Conservation (phyloP, 225 moss, liverwort and hornwort species). For the Neckera pumila region DNA sequence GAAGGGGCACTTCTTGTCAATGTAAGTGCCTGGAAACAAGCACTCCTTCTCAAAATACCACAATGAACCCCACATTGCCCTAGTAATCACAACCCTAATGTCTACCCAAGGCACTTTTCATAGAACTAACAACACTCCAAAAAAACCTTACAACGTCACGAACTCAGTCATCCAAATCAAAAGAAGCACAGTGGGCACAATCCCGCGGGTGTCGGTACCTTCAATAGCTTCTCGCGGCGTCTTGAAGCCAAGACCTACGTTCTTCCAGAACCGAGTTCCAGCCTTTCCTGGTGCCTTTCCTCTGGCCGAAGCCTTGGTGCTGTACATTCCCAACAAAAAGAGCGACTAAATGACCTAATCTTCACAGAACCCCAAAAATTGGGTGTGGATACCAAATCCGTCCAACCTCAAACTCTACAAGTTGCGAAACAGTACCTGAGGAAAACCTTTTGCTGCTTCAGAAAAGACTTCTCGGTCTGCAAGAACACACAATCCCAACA, state of each 20-base stretch:
- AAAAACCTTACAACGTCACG: background rate
- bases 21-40: background rate
- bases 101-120: background rate
- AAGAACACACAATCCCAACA: background rate
- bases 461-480: constrained; percentile 81
- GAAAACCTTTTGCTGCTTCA: constrained; percentile 79
- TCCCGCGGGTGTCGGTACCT: background rate
- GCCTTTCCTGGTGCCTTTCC: constrained; percentile 53
- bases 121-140: background rate
- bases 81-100: background rate
- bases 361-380: background rate
- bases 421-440: constrained; percentile 22
- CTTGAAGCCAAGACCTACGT: constrained; percentile 42
- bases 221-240: constrained; percentile 50
- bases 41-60: background rate
- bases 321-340: background rate
- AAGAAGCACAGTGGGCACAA: background rate
- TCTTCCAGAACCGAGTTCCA: constrained; percentile 47
- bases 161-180: background rate
- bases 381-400: background rate
- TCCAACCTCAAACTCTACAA: background rate
- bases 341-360: background rate
- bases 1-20: constrained; percentile 9
- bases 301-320: constrained; percentile 23
- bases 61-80: background rate